Evolutionary conservation across 768 basidiomycete species (phyloP).

Genomic region (Lactarius pseudohatsudake): DNA sequence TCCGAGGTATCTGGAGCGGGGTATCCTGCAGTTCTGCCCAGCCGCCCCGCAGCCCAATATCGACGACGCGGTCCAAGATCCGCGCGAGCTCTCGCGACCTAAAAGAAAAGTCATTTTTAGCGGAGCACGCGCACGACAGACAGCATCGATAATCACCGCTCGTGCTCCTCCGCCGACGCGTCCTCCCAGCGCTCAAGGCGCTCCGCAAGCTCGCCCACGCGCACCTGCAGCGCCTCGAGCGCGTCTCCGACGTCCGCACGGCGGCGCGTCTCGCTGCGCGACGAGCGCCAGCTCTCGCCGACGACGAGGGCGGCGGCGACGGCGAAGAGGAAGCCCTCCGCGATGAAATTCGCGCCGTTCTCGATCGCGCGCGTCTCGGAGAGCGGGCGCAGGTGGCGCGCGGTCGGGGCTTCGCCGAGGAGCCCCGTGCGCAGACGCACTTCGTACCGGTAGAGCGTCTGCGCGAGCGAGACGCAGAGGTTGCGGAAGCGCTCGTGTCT

Average conservation of each 20-base stretch:
- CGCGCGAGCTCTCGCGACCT: conserved; percentile 49
- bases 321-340: conserved; percentile 80
- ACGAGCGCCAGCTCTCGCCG: conserved; percentile 74
- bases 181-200: conserved; percentile 47
- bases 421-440: conserved; percentile 70
- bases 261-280: conserved; percentile 67
- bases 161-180: conserved; percentile 44
- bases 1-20: conserved; percentile 50
- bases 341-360: conserved; percentile 80
- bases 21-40: conserved; percentile 66
- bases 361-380: conserved; percentile 85
- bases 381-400: conserved; percentile 63
- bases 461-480: conserved; percentile 72
- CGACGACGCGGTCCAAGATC: conserved; percentile 65
- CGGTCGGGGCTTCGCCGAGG: conserved; percentile 68
- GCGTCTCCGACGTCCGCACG: conserved; percentile 71
- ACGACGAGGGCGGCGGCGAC: conserved; percentile 75
- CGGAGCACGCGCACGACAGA: not conserved
- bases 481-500: conserved; percentile 74
- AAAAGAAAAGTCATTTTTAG: not conserved
- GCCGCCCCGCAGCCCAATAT: conserved; percentile 61
- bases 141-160: conserved; percentile 38
- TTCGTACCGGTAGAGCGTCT: conserved; percentile 74
- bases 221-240: conserved; percentile 54
- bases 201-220: conserved; percentile 47